Percentiles rank a stretch among this genome's conserved stretches.
These are phyloP conservation scores for Mucor indicus DNA, from an alignment of 371 early-diverging fungal genomes.

Conservation along the genomic window DNA sequence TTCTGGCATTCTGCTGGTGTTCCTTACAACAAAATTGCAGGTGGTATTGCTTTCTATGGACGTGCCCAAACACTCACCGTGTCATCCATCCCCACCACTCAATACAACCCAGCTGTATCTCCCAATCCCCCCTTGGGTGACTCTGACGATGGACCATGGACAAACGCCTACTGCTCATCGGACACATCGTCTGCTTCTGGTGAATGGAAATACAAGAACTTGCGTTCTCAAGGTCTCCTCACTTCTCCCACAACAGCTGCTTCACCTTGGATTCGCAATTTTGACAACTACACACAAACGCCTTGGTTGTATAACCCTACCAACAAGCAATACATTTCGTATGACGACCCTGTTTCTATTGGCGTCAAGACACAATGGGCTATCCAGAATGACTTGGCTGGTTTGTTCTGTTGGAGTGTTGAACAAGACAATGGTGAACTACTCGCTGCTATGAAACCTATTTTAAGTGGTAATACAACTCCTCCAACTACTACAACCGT, in stretches of 20 bases:
- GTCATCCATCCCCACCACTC: background rate
- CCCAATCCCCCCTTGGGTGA: slow-evolving; percentile 43
- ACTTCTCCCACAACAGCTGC: slow-evolving; percentile 40
- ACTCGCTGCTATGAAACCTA: slow-evolving; percentile 26
- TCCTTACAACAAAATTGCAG: slow-evolving; percentile 51
- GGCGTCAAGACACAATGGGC: slow-evolving; percentile 52
- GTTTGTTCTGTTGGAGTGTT: slow-evolving; percentile 15
- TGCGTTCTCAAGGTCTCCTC: slow-evolving; percentile 59
- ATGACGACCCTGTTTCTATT: slow-evolving; percentile 59
- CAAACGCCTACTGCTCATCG: slow-evolving; percentile 38
- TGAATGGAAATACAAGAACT: slow-evolving; percentile 59
- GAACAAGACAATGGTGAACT: slow-evolving; percentile 50
- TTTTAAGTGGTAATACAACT: slow-evolving; percentile 14
- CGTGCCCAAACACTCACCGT: slow-evolving; percentile 28
- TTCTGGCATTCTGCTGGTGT: slow-evolving; percentile 55
- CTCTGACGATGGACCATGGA: slow-evolving; percentile 47
- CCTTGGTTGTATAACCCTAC: slow-evolving; percentile 62
- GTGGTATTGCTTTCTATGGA: slow-evolving; percentile 59
- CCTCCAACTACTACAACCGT: slow-evolving; percentile 4
- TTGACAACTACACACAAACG: slow-evolving; percentile 52
- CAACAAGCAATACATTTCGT: slow-evolving; percentile 52
- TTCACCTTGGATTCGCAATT: slow-evolving; percentile 57
- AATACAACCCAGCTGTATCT: slow-evolving; percentile 5
- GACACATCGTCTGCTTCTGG: slow-evolving; percentile 46
- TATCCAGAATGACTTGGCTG: slow-evolving; percentile 33